Percentiles rank a stretch among this genome's conserved stretches.
phyloP scores from a whole-genome alignment of 2,329 filamentous ascomycete species.

The Xylariaceae sp. region DNA sequence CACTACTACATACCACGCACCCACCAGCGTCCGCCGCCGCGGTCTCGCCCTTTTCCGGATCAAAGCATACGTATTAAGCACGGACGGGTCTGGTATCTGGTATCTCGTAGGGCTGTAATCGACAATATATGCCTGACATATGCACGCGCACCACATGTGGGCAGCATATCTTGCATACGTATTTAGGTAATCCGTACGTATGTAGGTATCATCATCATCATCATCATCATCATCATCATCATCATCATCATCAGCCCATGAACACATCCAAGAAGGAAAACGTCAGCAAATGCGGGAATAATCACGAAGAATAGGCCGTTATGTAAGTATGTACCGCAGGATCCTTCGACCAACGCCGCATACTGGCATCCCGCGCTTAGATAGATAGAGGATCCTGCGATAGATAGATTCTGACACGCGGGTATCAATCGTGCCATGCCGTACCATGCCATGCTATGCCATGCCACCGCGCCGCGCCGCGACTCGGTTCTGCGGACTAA shows the following conservation, averaged over 20 bases:
- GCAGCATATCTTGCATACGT: neutral
- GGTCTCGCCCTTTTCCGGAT: neutral
- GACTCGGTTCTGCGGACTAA: too few relatives aligned
- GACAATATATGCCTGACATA: slow-evolving; percentile 13
- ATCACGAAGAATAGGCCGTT: neutral
- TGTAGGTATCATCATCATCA: too few relatives aligned
- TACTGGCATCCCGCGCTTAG: neutral
- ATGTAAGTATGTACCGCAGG: slow-evolving; percentile 2
- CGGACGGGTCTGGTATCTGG: too few relatives aligned
- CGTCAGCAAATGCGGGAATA: slow-evolving; percentile 11
- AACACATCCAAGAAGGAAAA: neutral
- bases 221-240: too few relatives aligned
- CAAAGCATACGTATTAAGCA: neutral
- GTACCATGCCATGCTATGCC: too few relatives aligned
- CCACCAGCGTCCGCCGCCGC: slow-evolving; percentile 4
- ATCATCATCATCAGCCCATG: neutral
- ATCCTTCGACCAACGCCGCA: neutral
- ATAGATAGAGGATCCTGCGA: neutral
- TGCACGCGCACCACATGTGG: slow-evolving; percentile 1
- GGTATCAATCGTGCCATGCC: too few relatives aligned
- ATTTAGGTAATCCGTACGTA: too few relatives aligned
- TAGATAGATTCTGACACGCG: too few relatives aligned
- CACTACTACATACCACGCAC: neutral
- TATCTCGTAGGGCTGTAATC: slow-evolving; percentile 19
- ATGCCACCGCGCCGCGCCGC: too few relatives aligned